phyloP scores from a whole-genome alignment of 257 asterid species.

The Ilex asprella region DNA sequence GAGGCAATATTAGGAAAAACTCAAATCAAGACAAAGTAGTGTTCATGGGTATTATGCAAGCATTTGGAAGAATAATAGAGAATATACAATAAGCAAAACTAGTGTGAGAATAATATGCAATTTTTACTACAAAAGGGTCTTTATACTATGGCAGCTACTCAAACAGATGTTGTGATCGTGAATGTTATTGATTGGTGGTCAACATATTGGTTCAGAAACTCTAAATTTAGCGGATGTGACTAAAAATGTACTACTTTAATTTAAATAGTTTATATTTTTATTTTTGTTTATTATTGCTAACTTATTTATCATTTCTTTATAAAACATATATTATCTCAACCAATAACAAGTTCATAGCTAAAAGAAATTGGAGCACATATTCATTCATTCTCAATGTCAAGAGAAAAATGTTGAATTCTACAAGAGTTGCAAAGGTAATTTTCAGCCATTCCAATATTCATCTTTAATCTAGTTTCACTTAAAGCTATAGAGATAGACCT shows the following conservation, averaged over 20 bases:
- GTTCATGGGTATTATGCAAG: slow-evolving; percentile 1
- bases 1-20: slow-evolving; percentile 2
- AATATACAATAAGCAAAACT: background rate
- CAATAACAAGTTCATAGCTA: slow-evolving; percentile 5
- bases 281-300: no score
- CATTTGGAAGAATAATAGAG: background rate
- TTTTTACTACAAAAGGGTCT: slow-evolving; percentile 4
- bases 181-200: slow-evolving; percentile 8
- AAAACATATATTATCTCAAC: slow-evolving; percentile 4
- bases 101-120: slow-evolving; percentile 1
- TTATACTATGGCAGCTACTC: background rate
- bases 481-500: no score
- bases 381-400: background rate
- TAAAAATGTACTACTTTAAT: background rate
- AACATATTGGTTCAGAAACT: slow-evolving; percentile 6
- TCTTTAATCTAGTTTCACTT: no score
- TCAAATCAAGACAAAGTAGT: slow-evolving; percentile 11
- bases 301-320: no score
- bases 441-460: no score
- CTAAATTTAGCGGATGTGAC: slow-evolving; percentile 6
- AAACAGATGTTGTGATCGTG: background rate
- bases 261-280: no score
- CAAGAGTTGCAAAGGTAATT: no score
- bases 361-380: slow-evolving; percentile 16
- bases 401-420: no score